phyloP scores from a whole-genome alignment of 2,329 filamentous ascomycete species.

The Bertia moriformis region DNA sequence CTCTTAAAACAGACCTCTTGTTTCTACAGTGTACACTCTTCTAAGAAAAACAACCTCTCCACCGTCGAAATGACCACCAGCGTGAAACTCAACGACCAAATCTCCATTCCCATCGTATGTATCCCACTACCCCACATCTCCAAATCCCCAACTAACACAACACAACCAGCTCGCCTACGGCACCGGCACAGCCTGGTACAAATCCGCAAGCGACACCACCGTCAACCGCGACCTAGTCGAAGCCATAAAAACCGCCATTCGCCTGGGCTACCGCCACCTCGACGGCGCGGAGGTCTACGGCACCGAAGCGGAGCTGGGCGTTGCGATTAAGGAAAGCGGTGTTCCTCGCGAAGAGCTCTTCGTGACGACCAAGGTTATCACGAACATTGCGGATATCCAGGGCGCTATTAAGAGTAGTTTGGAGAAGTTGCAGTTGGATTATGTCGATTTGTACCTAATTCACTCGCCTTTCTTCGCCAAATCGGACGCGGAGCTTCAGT shows the following conservation, averaged over 20 bases:
- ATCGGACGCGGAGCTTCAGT: conserved; percentile 35
- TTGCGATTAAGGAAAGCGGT: conserved; percentile 28
- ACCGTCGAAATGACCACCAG: not conserved
- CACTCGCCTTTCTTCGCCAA: conserved; percentile 46
- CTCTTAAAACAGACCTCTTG: no score
- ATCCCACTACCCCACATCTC: no score
- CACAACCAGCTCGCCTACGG: conserved; percentile 46
- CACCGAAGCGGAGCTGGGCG: conserved; percentile 29
- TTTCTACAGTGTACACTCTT: no score
- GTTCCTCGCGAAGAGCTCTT: conserved; percentile 29
- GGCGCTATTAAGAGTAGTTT: conserved; percentile 36
- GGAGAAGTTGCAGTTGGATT: conserved; percentile 42
- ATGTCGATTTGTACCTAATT: conserved; percentile 50
- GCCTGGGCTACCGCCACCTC: conserved; percentile 43
- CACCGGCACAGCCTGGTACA: conserved; percentile 51
- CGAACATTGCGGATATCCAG: conserved; percentile 36
- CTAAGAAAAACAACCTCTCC: not conserved
- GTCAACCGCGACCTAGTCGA: conserved; percentile 16
- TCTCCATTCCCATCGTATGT: conserved; percentile 54
- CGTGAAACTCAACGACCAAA: conserved; percentile 61
- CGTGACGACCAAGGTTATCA: conserved; percentile 39
- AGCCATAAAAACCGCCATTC: conserved; percentile 35
- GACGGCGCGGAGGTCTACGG: conserved; percentile 46
- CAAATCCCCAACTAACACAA: no score
- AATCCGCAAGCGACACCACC: conserved; percentile 36